Percentiles rank a stretch among this genome's conserved stretches.
Evolutionary conservation across 768 basidiomycete species (phyloP).

Genomic region (Macrolepiota fuliginosa): DNA sequence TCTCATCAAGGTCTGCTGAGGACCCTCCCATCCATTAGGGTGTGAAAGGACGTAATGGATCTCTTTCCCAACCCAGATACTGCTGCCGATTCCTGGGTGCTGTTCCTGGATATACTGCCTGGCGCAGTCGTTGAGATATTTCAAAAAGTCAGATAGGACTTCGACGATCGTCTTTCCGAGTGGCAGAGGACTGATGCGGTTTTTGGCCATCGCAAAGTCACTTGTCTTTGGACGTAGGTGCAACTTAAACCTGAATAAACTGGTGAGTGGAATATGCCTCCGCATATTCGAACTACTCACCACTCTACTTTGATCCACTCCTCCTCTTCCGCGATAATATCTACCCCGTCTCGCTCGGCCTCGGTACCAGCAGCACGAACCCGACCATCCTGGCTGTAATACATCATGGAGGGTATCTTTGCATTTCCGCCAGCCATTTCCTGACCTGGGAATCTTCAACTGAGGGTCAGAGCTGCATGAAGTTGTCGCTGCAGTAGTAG

Average conservation of each 20-base stretch:
- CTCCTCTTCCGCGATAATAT: slow-evolving; percentile 13
- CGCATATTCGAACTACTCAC: background rate
- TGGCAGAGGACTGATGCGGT: slow-evolving; percentile 37
- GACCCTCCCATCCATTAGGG: slow-evolving; percentile 64
- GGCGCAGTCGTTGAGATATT: slow-evolving; percentile 36
- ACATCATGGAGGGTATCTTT: slow-evolving; percentile 17
- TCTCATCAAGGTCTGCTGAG: slow-evolving; percentile 53
- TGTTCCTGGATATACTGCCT: slow-evolving; percentile 14
- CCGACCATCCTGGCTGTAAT: slow-evolving; percentile 14
- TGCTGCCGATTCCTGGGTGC: slow-evolving; percentile 7
- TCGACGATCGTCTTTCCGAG: background rate
- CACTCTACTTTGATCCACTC: slow-evolving; percentile 15
- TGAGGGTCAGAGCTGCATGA: background rate
- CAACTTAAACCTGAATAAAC: slow-evolving; percentile 31
- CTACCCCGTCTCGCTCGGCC: slow-evolving; percentile 15
- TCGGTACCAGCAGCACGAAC: slow-evolving; percentile 15
- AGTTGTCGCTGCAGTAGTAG: no score
- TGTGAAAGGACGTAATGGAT: slow-evolving; percentile 55
- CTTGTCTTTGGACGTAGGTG: slow-evolving; percentile 27
- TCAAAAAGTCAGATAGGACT: slow-evolving; percentile 45
- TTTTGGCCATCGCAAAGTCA: slow-evolving; percentile 4
- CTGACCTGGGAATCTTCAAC: slow-evolving; percentile 16
- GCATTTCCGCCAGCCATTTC: slow-evolving; percentile 14
- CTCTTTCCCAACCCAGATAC: slow-evolving; percentile 20
- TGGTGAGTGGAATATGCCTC: background rate